These are phyloP conservation scores for Amanita thiersii DNA, from an alignment of 768 basidiomycete species.

Conservation along the genomic window DNA sequence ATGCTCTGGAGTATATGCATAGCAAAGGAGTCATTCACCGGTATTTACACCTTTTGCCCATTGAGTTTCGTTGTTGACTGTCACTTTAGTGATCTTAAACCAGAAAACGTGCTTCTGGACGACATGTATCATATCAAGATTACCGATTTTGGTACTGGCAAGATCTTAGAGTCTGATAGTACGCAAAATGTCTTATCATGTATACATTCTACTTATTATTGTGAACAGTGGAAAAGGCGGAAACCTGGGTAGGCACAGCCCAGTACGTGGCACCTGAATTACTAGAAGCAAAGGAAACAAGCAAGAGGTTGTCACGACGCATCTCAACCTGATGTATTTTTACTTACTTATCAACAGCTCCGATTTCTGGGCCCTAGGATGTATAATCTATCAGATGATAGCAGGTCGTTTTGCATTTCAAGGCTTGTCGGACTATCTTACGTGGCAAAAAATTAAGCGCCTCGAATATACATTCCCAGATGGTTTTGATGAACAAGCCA, in stretches of 20 bases:
- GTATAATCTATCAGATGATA: constrained; percentile 90
- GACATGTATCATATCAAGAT: constrained; percentile 81
- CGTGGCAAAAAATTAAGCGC: constrained; percentile 89
- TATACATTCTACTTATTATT: constrained; percentile 21
- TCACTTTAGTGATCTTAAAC: constrained; percentile 58
- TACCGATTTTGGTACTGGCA: constrained; percentile 96
- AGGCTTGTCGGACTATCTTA: constrained; percentile 86
- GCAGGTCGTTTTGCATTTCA: constrained; percentile 89
- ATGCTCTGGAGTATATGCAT: constrained; percentile 89
- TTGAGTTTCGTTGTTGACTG: constrained; percentile 1
- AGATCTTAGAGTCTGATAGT: constrained; percentile 41
- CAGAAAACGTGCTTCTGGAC: constrained; percentile 89
- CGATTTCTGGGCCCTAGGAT: constrained; percentile 94
- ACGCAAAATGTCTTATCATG: constrained; percentile 21
- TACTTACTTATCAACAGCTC: constrained; percentile 42
- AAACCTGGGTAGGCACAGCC: constrained; percentile 84
- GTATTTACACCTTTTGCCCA: constrained; percentile 20
- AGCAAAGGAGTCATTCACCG: constrained; percentile 85
- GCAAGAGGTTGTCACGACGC: constrained; percentile 49
- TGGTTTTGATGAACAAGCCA: constrained; percentile 74
- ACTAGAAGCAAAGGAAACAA: constrained; percentile 63
- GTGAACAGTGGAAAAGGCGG: constrained; percentile 34
- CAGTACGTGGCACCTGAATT: constrained; percentile 90
- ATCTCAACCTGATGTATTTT: constrained; percentile 1
- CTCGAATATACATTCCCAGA: constrained; percentile 84